Conservation (phyloP, 306 rosid genomes). For the Acacia melanoxylon region DNA sequence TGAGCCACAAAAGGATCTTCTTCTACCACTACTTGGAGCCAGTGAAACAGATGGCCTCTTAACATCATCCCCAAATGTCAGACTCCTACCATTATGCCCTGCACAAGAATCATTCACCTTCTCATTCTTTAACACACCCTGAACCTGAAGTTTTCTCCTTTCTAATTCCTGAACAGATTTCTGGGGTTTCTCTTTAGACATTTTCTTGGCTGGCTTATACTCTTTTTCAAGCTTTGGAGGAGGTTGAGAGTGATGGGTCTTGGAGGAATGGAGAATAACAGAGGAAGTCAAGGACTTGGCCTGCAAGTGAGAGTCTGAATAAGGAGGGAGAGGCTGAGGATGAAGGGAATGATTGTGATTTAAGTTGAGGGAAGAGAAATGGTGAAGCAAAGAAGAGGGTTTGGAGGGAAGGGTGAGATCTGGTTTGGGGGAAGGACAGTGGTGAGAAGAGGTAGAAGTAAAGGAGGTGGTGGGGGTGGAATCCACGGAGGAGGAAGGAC, state of each 20-base stretch:
- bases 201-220: slow-evolving; percentile 23
- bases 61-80: slow-evolving; percentile 27
- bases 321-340: background rate
- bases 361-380: slow-evolving; percentile 41
- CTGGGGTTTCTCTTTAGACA: slow-evolving; percentile 37
- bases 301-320: slow-evolving; percentile 37
- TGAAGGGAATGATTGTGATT: slow-evolving; percentile 39
- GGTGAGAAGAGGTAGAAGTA: slow-evolving; percentile 32
- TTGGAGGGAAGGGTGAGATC: slow-evolving; percentile 43
- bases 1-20: slow-evolving; percentile 63
- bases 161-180: slow-evolving; percentile 37
- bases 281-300: slow-evolving; percentile 57
- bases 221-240: slow-evolving; percentile 23
- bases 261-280: slow-evolving; percentile 51
- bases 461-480: slow-evolving; percentile 37
- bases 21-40: slow-evolving; percentile 48
- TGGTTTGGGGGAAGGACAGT: slow-evolving; percentile 28
- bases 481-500: slow-evolving; percentile 36
- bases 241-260: slow-evolving; percentile 21
- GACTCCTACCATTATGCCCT: slow-evolving; percentile 1
- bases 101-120: slow-evolving; percentile 21
- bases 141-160: slow-evolving; percentile 35
- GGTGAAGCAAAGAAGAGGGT: slow-evolving; percentile 40
- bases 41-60: slow-evolving; percentile 49
- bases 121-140: slow-evolving; percentile 39